Base-by-base conservation (phyloP, 192 early-diverging fungal species). In the Gamsiella multidivaricata region DNA sequence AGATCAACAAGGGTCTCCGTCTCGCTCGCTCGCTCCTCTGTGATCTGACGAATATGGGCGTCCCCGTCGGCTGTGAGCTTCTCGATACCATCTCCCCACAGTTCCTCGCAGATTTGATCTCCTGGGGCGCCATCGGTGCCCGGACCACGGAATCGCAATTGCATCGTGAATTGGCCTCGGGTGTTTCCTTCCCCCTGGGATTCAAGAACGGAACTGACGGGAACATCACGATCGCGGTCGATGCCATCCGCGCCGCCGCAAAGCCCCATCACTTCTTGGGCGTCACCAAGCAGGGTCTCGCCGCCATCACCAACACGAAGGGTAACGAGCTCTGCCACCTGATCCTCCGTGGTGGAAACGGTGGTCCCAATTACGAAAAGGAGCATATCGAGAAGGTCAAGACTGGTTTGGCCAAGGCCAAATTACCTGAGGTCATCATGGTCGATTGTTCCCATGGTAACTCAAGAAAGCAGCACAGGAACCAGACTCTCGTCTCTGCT, bases 141-240 rank as follows among this genome's bases (percentile, higher is more conserved):
- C 87, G 97, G 45, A 98, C 97, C 2, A 98, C 97, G 18, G 96
- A 97, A 76, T 95, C 92, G 58, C 97, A 98, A 74, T 83, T 97
- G 28, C 96, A 98, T 79, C 89, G 97, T 52, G 97, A 98, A 76
- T 86, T 98, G 37, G 94, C 97, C 6, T 95, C 93, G 3, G 97
- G 97, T 12, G 88, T 94, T 17, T 96, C 94, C 46, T 94, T 96
- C 88, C 96, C 97, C 10, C 91, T 98, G n/a, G 97, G 97, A 0
- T 97, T 98, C 90, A 98, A 98, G 85, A 97, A 97, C 67, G 94
- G 96, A 54, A 98, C 97, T 5, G 96, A 98, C 66, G 97, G 97
- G 45, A 97, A 91, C 65, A 87, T 89, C 29, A 69, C 69, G 7
- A 90, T 93, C 46, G 92, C 92, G 1, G 81, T 93, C 17, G 91